Conservation (phyloP, 2,329 filamentous ascomycete genomes). For the Diaporthe sp. region DNA sequence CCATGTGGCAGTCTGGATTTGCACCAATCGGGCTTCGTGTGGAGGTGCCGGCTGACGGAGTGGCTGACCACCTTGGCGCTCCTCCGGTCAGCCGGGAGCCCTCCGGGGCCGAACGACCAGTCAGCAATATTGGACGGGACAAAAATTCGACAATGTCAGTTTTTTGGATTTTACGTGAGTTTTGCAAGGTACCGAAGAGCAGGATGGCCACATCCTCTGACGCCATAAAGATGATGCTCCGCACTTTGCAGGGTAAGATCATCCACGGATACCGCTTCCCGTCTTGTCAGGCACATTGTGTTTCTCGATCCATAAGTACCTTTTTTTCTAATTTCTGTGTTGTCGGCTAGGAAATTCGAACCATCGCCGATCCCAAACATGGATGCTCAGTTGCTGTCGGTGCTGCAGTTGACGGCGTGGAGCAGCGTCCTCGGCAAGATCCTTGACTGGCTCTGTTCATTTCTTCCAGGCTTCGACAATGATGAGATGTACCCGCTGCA, state of each 20-base stretch:
- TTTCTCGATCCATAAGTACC: neutral
- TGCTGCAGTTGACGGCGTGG: slow-evolving; percentile 25
- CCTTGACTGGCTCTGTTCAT: slow-evolving; percentile 20
- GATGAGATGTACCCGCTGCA: slow-evolving; percentile 21
- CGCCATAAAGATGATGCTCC: slow-evolving; percentile 32
- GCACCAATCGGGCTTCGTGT: slow-evolving; percentile 15
- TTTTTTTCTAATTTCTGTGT: neutral
- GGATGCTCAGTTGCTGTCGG: slow-evolving; percentile 18
- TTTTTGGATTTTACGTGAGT: neutral
- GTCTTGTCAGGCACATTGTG: neutral
- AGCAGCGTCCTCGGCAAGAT: slow-evolving; percentile 20
- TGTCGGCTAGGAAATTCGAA: too few relatives aligned
- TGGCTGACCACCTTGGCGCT: slow-evolving; percentile 22
- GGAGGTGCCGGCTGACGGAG: slow-evolving; percentile 12
- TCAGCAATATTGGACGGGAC: slow-evolving; percentile 1
- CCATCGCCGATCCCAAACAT: neutral
- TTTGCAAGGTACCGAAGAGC: neutral
- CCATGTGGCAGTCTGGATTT: too few relatives aligned
- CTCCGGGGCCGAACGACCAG: neutral
- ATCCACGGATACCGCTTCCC: neutral
- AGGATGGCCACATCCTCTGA: neutral
- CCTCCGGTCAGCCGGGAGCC: slow-evolving; percentile 12
- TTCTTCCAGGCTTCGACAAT: slow-evolving; percentile 17
- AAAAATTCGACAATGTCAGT: neutral
- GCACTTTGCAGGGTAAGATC: slow-evolving; percentile 25